Base-by-base conservation (phyloP, 192 early-diverging fungal species). In the Backusella tarrabulga region DNA sequence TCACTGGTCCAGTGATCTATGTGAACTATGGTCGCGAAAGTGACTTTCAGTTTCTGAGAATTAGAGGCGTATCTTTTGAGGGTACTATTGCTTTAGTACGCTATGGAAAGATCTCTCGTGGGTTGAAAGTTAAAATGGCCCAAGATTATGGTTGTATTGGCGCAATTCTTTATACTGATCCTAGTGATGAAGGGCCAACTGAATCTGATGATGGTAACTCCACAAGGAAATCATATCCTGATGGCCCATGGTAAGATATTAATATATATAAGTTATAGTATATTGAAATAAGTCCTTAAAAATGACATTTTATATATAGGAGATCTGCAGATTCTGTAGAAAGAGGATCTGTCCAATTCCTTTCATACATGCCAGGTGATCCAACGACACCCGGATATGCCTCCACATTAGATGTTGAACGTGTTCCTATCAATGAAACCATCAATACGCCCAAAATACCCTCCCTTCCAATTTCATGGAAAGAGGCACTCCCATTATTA, bases 81-180 rank as follows among this genome's bases (percentile, higher is more conserved):
- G 56, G 12, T 63, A 63, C 56, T 12, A 81, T 92, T 32, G 90
- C 87, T 9, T 79, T 92, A 26, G 80, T 91, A 29, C 87, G 88
- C 42, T 88, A 89, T 38, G 91, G 90, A 44, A 52, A 68, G 17
- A 76, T 87, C 29, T 86, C 82, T 66, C 83, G 88, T 26, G 86
- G 88, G 2, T 44, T 91, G 19, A 90, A 90, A 74, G 89, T 91
- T 12, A 73, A 84, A 12, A 82, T 77, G 19, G 91, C 91, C 3
- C 84, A 90, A 76, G 67, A 79, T 3, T 75, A 76, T 21, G 90
- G 90, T 1, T 87, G 87, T n/a, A 78, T 79, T 0, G 91, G 90
- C 14, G 85, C 85, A 70, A 71, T 92, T 2, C 80, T 92, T 29
- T 92, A 90, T 77, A 86, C 88, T 19, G 91, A 92, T 69, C 91